Evolutionary conservation across 148 eudicot species (phyloP), one percentile per base, ranked within the genome.

Genomic region (Cornus controversa): DNA sequence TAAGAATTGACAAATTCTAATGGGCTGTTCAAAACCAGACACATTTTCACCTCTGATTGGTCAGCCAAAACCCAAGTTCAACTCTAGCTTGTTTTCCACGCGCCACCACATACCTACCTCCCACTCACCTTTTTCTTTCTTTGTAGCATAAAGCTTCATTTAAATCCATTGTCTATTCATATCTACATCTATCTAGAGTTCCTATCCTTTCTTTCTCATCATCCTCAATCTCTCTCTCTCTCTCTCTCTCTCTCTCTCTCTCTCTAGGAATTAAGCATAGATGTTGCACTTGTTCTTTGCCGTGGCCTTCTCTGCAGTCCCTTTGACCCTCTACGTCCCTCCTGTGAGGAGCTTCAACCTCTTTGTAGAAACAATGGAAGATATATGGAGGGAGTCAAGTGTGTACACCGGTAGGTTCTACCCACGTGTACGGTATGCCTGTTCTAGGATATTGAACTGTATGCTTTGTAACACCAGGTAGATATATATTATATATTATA

Each of bases 281-380:
- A 88, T 90, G 93, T 47, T 87, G 75, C 89, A 92, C 58, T 53
- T 88, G 81, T 88, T 94, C 78, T 82, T 94, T 24, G 92, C 95
- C 9, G 91, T 89, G 71, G 98, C 95, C 2, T 90, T 92, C 73
- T 88, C 97, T 3, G 90, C 92, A 1, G 94, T 82, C 36, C 93
- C 94, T 3, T 72, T 92, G 76, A 92, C 87, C 7, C 86, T 94
- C 0, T 92, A 87, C 77, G 72, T 92, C 5, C 96, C 98, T 1
- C 97, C 98, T 0, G 13, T 92, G 8, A 82, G 97, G 45, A 90
- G 86, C 85, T 64, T 94, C 6, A 91, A 73, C 72, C 80, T 85
- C 8, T 92, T 94, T 34, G 87, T 94, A 10, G 90, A 89, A 79
- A 80, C 93, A 0, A 82, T 90, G 25, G 90, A 89, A 78, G 91